Conservation (phyloP, 768 basidiomycete genomes). For the Russula ochroleuca region DNA sequence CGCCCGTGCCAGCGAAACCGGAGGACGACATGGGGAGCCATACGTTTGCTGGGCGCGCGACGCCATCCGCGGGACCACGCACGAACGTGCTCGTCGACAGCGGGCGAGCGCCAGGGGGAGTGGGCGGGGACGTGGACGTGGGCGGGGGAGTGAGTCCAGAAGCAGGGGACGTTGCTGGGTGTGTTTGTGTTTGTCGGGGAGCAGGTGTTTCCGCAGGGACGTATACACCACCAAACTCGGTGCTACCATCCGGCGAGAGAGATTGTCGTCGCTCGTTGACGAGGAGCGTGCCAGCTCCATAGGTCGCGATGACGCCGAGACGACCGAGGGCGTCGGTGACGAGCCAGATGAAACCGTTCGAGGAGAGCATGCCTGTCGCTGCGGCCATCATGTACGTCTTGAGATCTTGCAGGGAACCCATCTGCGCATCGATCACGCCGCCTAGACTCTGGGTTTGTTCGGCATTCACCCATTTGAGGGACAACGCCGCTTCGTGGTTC, state of each 20-base stretch:
- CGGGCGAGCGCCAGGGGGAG: conserved; percentile 14
- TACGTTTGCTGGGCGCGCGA: neutral
- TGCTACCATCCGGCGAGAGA: neutral
- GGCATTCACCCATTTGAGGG: conserved; percentile 32
- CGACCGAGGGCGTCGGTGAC: conserved; percentile 62
- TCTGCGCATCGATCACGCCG: conserved; percentile 42
- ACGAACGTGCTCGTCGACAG: conserved; percentile 2
- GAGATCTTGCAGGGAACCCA: conserved; percentile 62
- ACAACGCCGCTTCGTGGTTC: conserved; percentile 33
- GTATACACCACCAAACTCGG: conserved; percentile 16
- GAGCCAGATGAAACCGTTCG: conserved; percentile 84
- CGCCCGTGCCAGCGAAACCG: neutral
- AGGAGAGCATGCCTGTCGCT: conserved; percentile 64
- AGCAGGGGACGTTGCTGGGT: neutral
- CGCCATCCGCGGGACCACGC: neutral
- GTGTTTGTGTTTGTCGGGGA: neutral
- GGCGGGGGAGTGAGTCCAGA: conserved; percentile 11
- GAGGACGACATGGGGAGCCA: neutral
- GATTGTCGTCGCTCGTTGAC: conserved; percentile 39
- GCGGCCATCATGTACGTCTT: conserved; percentile 75
- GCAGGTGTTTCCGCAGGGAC: conserved; percentile 1
- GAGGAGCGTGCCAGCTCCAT: conserved; percentile 85
- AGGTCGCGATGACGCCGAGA: conserved; percentile 76
- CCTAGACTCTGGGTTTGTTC: conserved; percentile 37
- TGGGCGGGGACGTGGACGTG: neutral